phyloP scores from a whole-genome alignment of 208 protist species.

The Baffinella frigidus region DNA sequence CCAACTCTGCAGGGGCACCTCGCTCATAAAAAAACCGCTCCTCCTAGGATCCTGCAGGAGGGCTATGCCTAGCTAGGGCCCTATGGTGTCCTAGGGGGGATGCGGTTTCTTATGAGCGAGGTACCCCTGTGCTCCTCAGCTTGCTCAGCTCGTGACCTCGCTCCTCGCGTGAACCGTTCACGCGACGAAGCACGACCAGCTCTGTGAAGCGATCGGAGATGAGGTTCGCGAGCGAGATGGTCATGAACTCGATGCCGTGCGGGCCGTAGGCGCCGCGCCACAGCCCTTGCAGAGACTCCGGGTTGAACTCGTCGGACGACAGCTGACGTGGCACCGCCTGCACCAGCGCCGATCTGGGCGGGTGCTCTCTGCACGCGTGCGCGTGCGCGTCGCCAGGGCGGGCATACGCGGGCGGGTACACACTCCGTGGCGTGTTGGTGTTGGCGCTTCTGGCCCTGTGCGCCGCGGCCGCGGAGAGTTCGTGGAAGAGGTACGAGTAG shows the following conservation, averaged over 20 bases:
- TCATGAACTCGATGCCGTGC: neutral
- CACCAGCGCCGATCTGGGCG: too few species aligned
- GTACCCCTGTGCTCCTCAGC: too few species aligned
- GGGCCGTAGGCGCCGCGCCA: neutral
- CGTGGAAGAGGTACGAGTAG: neutral
- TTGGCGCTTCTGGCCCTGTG: neutral
- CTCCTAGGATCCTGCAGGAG: too few species aligned
- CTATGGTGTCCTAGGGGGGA: too few species aligned
- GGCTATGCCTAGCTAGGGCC: too few species aligned
- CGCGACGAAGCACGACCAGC: slow-evolving; percentile 10
- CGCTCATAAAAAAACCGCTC: too few species aligned
- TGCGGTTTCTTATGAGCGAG: too few species aligned
- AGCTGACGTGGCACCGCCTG: neutral
- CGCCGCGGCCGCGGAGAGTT: neutral
- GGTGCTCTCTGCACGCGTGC: too few species aligned
- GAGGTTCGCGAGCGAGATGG: neutral
- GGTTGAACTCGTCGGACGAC: neutral
- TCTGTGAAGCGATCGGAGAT: slow-evolving; percentile 8
- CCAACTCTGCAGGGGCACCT: too few species aligned
- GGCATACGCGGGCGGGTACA: neutral
- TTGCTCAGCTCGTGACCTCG: too few species aligned
- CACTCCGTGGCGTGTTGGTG: neutral
- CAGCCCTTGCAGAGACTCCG: neutral
- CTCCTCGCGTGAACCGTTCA: too few species aligned
- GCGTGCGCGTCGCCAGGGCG: too few species aligned